Conservation (phyloP, 2,329 filamentous ascomycete species). For the Bisporella sp. region DNA sequence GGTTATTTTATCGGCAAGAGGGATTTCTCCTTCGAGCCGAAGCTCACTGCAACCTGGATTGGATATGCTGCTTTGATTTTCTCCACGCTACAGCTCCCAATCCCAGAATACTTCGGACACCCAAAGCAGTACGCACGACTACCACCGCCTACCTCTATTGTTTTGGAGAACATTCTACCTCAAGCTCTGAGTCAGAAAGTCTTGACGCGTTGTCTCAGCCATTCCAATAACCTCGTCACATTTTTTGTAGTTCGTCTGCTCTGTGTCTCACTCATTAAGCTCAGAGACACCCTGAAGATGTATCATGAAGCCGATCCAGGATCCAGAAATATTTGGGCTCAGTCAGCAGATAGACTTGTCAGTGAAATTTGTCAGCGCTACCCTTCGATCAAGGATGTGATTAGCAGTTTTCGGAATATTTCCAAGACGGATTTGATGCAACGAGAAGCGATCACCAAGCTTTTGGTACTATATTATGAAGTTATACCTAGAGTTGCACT, state of each 20-base stretch:
- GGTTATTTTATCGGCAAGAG: conserved; percentile 79
- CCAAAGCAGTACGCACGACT: conserved; percentile 51
- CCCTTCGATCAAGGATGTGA: conserved; percentile 75
- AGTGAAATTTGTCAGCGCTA: conserved; percentile 72
- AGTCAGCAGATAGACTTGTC: conserved; percentile 59
- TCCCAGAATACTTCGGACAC: conserved; percentile 68
- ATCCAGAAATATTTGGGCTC: conserved; percentile 52
- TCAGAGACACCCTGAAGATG: conserved; percentile 40
- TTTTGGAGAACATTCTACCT: conserved; percentile 83
- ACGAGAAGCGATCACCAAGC: conserved; percentile 68
- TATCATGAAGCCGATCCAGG: conserved; percentile 35
- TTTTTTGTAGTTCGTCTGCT: conserved; percentile 81
- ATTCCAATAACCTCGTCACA: conserved; percentile 72
- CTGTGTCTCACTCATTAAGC: conserved; percentile 71
- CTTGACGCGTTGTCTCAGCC: conserved; percentile 70
- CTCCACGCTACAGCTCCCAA: conserved; percentile 65
- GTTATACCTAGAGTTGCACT: conserved; percentile 72
- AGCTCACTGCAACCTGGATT: conserved; percentile 89
- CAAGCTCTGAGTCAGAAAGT: conserved; percentile 74
- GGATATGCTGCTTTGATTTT: conserved; percentile 88
- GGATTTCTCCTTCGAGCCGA: conserved; percentile 82
- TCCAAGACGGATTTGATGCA: conserved; percentile 64
- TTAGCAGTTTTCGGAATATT: conserved; percentile 65
- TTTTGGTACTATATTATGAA: conserved; percentile 81
- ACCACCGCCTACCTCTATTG: conserved; percentile 71